Base-by-base conservation (phyloP, 345 rosid genomes). In the Rhizophora apiculata region DNA sequence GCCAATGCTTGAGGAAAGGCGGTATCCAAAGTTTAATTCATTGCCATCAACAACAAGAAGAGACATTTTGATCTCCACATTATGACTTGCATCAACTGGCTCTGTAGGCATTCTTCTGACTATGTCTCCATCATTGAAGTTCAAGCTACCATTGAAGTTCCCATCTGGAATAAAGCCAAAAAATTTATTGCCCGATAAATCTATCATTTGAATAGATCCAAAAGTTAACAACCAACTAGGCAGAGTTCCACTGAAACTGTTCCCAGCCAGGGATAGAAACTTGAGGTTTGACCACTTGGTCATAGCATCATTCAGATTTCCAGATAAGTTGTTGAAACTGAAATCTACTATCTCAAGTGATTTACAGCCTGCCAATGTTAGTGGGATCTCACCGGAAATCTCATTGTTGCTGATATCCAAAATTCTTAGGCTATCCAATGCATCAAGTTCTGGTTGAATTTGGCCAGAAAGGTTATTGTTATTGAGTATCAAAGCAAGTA, bases 381-480 rank as follows among this genome's bases (percentile, higher is more conserved):
- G 83, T 0, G 97, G 97, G 60, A 93, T 89, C 83, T 91, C 97
- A 37, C 98, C 97, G 0, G 96, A 89, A 43, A 89, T 81, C 70
- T 52, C 65, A 82, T 93, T 93, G 79, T 79, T 88, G 87, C 97
- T 87, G 64, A 89, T 82, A 70, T 93, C 97, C 20, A 93, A 79
- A 74, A 93, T 88, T 82, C 85, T 86, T 61, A 93, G 67, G 80
- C 97, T 81, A 72, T 88, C 87, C 72, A 91, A 74, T 0, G 97
- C 98, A 70, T 93, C 98, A 51, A 93, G 92, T 81, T 93, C 98
- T 0, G 92, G 98, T 69, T 91, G 94, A 60, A 93, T 86, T 79
- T 86, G 90, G 2, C 97, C 97, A 0, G 89, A 83, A 64, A 91
- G 91, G 71, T 89, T 86, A 80, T 93, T 93, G 82, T 87, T 85